Evolutionary conservation across 176 grass and related monocot species (phyloP).

Genomic region (Cenchrus americanus): DNA sequence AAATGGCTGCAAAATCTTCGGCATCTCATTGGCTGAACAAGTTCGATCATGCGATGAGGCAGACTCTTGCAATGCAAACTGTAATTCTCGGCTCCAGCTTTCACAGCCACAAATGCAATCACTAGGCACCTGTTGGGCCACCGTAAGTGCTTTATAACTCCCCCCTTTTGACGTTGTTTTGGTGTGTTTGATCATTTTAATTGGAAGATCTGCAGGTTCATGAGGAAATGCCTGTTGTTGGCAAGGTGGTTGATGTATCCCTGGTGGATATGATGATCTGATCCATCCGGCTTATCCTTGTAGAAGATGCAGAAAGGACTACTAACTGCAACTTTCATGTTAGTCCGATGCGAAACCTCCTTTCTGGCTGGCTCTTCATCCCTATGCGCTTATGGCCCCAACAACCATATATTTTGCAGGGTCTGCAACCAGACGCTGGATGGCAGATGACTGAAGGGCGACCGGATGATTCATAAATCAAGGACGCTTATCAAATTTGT

Average conservation of each 20-base stretch:
- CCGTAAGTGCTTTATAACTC: constrained; percentile 49
- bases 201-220: constrained; percentile 46
- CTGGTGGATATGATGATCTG: constrained; percentile 54
- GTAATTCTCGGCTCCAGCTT: constrained; percentile 40
- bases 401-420: constrained; percentile 26
- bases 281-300: constrained; percentile 23
- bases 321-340: constrained; percentile 11
- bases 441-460: not conserved
- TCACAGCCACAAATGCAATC: constrained; percentile 51
- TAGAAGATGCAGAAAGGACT: constrained; percentile 26
- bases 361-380: not conserved
- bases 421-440: constrained; percentile 12
- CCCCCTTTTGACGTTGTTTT: constrained; percentile 20
- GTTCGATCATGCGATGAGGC: constrained; percentile 42
- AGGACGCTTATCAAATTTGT: constrained; percentile 21
- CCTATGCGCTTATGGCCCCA: constrained; percentile 6
- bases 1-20: constrained; percentile 73
- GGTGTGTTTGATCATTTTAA: constrained; percentile 22
- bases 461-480: constrained; percentile 11
- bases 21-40: constrained; percentile 64
- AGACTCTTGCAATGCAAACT: constrained; percentile 29
- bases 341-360: not conserved
- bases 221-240: constrained; percentile 50
- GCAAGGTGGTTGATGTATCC: constrained; percentile 57
- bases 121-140: constrained; percentile 43